Evolutionary conservation across 768 basidiomycete species (phyloP).

Genomic region (Lactarius vividus): DNA sequence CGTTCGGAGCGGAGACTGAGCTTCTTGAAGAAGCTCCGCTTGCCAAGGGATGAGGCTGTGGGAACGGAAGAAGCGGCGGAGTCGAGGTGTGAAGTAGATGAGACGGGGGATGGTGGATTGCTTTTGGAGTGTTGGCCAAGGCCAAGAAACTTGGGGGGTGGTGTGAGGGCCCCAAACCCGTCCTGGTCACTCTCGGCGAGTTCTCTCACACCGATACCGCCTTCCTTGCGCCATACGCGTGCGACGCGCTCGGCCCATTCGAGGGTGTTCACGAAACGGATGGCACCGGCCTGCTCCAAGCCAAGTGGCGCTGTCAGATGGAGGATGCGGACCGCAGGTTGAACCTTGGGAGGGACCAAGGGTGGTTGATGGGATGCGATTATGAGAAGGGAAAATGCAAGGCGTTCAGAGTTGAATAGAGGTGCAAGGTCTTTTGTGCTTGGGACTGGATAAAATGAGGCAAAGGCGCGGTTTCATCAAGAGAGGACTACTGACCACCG

Average conservation of each 20-base stretch:
- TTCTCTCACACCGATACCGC: slow-evolving; percentile 33
- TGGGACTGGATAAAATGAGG: slow-evolving; percentile 14
- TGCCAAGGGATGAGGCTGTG: slow-evolving; percentile 6
- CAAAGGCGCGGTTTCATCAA: background rate
- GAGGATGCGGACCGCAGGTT: slow-evolving; percentile 38
- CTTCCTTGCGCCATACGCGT: slow-evolving; percentile 37
- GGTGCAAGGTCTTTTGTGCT: slow-evolving; percentile 34
- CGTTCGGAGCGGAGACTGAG: slow-evolving; percentile 12
- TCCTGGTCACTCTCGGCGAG: slow-evolving; percentile 31
- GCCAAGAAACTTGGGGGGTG: slow-evolving; percentile 29
- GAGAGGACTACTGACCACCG: slow-evolving; percentile 35
- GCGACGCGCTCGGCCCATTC: slow-evolving; percentile 43
- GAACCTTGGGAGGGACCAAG: slow-evolving; percentile 31
- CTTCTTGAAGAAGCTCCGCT: slow-evolving; percentile 4
- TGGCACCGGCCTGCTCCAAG: slow-evolving; percentile 35
- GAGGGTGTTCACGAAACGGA: slow-evolving; percentile 38
- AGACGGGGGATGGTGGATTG: slow-evolving; percentile 4
- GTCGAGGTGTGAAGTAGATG: background rate
- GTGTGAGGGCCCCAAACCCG: slow-evolving; percentile 29
- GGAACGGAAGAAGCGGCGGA: background rate
- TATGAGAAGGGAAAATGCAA: slow-evolving; percentile 40
- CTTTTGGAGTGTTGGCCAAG: slow-evolving; percentile 4
- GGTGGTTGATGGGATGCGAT: slow-evolving; percentile 38
- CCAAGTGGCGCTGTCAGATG: slow-evolving; percentile 36
- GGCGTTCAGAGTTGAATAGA: slow-evolving; percentile 36